Base-by-base conservation (phyloP, 345 rosid genomes). In the Ceriops tagal region DNA sequence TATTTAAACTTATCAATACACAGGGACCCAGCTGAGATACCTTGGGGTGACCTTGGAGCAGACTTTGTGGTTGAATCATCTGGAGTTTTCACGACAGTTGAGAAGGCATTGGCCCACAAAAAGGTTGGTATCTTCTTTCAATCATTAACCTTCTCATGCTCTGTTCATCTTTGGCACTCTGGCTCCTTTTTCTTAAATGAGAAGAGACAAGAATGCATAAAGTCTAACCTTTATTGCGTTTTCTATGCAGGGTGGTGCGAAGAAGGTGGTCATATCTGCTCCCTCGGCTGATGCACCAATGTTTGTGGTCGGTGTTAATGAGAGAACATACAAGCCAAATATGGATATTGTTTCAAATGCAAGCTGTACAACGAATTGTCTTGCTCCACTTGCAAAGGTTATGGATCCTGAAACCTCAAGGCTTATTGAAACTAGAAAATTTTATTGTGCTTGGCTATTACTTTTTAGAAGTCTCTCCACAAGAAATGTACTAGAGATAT, bases 361-460 rank as follows among this genome's bases (percentile, higher is more conserved):
- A 47, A 96, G 99, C 79, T 96, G 99, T 80, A 96, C 99, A 43
- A 96, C 99, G 75, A 96, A 92, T 76, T 96, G 99, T 79, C 98
- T 96, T 82, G 99, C 99, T 71, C 98, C 99, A 80, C 92, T 96
- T 78, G 99, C 99, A 22, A 96, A 96, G 99, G 99, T 92, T 80
- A 37, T 35, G 35, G 64, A 65, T 32, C 58, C 73, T 30, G 27
- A 66, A 37, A 46, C 59, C 65, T 75, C 58, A 68, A 47, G 57
- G 16, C 20, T 52, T 61, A 37, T 53, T 61, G 19, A n/a, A n/a
- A 47, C 39, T 5, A 57, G 53, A 31, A 13, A 15, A 9, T 37
- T 53, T 39, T 30, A 6, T 21, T 46, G 22, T 22, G 6, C 32
- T 55, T 64, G 10, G 30, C 20, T 66, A 8, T 39, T 9, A 27